phyloP scores from a whole-genome alignment of 495 filamentous ascomycete species.

The Umbilicaria muhlenbergii region DNA sequence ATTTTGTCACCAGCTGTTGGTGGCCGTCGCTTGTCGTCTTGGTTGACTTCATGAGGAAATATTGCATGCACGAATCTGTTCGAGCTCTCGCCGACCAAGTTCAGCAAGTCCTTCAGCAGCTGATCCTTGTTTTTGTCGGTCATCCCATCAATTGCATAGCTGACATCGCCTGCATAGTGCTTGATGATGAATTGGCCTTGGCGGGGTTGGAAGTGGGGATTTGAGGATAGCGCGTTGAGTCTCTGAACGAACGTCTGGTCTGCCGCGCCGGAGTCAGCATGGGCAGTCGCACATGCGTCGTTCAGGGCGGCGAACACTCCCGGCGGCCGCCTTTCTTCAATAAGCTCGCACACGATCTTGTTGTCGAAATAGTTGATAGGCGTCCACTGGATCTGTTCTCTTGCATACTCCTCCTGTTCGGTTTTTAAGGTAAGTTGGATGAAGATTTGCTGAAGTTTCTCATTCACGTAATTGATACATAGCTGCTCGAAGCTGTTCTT shows the following conservation, averaged over 20 bases:
- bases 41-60: constrained; percentile 89
- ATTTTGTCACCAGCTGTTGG: constrained; percentile 97
- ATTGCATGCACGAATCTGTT: constrained; percentile 75
- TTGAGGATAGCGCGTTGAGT: constrained; percentile 71
- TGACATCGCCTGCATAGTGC: constrained; percentile 97
- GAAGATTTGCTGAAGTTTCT: constrained; percentile 99
- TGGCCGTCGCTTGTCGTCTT: constrained; percentile 86
- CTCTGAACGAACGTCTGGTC: constrained; percentile 91
- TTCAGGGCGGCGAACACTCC: constrained; percentile 95
- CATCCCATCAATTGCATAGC: constrained; percentile 89
- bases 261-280: constrained; percentile 84
- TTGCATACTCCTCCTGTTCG: constrained; percentile 94
- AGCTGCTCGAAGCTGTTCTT: constrained; percentile 98
- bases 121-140: constrained; percentile 99
- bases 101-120: constrained; percentile 83
- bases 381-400: constrained; percentile 96
- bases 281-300: constrained; percentile 92
- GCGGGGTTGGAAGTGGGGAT: constrained; percentile 80
- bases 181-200: constrained; percentile 97
- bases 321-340: constrained; percentile 81
- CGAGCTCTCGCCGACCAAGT: constrained; percentile 65
- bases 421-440: constrained; percentile 95
- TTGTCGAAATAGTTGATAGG: constrained; percentile 99
- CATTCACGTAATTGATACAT: constrained; percentile 99
- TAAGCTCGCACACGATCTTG: constrained; percentile 95